Evolutionary conservation across 139 green algal genomes (phyloP).

Genomic region (Nannochloris sp.): DNA sequence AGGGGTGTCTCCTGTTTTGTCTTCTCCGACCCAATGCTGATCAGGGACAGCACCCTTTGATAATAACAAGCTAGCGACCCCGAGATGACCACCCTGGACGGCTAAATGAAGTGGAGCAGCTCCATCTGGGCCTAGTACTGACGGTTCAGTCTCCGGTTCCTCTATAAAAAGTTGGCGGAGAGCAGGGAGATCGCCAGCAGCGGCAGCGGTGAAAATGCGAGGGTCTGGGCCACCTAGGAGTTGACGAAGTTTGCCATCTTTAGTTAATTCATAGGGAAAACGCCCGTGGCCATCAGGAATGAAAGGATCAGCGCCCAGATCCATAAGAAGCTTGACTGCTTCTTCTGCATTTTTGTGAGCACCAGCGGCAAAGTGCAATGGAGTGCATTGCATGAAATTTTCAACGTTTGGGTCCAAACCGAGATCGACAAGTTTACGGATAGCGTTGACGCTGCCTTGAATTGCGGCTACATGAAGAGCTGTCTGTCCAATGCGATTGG

Average conservation of each 20-base stretch:
- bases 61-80: conserved; percentile 3
- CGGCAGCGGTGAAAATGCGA: conserved; percentile 35
- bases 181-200: conserved; percentile 29
- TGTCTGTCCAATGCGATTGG: conserved; percentile 52
- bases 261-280: conserved; percentile 32
- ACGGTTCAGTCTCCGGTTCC: neutral
- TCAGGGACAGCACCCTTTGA: neutral
- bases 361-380: conserved; percentile 57
- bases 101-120: conserved; percentile 48
- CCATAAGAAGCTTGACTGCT: conserved; percentile 40
- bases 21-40: conserved; percentile 33
- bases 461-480: conserved; percentile 45
- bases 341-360: conserved; percentile 34
- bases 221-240: conserved; percentile 56
- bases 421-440: conserved; percentile 31
- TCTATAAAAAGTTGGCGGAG: conserved; percentile 16
- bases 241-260: conserved; percentile 36
- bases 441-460: conserved; percentile 27
- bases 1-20: conserved; percentile 42
- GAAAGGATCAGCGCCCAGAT: conserved; percentile 28
- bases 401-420: conserved; percentile 36
- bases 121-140: conserved; percentile 44
- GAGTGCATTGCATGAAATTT: conserved; percentile 38
- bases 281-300: conserved; percentile 18
- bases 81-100: conserved; percentile 25